phyloP scores from a whole-genome alignment of 116 monocot genomes.

The Dioscorea cayenensis region DNA sequence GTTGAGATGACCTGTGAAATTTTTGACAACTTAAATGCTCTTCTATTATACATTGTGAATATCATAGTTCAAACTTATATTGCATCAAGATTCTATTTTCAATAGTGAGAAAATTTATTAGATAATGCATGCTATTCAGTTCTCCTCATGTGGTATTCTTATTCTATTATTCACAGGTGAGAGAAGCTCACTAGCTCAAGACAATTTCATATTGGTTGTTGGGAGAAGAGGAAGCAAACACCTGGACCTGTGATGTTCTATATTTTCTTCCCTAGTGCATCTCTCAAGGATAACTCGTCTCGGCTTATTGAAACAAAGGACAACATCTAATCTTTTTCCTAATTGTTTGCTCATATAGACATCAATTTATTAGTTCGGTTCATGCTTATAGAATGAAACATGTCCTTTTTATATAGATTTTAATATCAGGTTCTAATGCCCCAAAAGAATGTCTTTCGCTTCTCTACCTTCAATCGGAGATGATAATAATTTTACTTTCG shows the following conservation, averaged over 20 bases:
- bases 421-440: no score
- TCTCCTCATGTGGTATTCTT: background rate
- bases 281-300: background rate
- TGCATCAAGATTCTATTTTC: no score
- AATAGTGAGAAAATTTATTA: no score
- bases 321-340: background rate
- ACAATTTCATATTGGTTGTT: conserved; percentile 89
- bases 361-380: background rate
- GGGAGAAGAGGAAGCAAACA: conserved; percentile 80
- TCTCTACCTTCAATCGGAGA: background rate
- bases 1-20: no score
- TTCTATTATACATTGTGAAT: no score
- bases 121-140: background rate
- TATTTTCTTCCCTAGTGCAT: background rate
- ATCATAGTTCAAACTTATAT: no score
- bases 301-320: background rate
- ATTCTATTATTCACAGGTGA: conserved; percentile 39
- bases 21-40: no score
- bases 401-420: background rate
- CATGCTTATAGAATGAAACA: background rate
- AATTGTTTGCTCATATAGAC: background rate
- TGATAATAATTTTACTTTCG: background rate
- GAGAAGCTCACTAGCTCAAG: conserved; percentile 86
- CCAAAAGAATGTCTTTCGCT: no score
- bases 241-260: conserved; percentile 45